phyloP scores from a whole-genome alignment of 768 basidiomycete genomes.

The Xerocomus brunneocitrinus region DNA sequence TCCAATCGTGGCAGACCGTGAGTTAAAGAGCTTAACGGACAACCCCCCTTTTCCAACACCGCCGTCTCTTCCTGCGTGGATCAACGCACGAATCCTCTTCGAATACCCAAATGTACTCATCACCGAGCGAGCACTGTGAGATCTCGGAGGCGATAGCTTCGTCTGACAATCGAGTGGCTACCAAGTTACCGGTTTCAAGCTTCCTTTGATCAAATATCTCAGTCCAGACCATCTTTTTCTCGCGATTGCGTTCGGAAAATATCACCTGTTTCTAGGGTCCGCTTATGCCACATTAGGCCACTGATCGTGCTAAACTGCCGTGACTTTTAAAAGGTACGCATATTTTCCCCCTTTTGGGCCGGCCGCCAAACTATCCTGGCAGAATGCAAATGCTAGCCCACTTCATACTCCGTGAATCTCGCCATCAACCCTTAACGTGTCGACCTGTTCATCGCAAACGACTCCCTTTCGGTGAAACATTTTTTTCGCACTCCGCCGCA shows the following conservation, averaged over 20 bases:
- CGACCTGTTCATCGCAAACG: background rate
- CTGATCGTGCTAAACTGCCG: constrained; percentile 26
- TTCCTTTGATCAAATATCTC: constrained; percentile 26
- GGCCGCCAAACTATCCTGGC: no score
- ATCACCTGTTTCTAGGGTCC: constrained; percentile 32
- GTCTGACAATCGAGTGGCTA: constrained; percentile 32
- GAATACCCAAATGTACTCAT: constrained; percentile 12
- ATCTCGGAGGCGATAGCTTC: constrained; percentile 33
- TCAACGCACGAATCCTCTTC: constrained; percentile 25
- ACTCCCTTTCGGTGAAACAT: constrained; percentile 6
- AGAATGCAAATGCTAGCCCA: constrained; percentile 28
- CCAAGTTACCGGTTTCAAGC: constrained; percentile 27
- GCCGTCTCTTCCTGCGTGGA: constrained; percentile 20
- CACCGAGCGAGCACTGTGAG: constrained; percentile 26
- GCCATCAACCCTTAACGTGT: constrained; percentile 15
- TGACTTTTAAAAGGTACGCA: constrained; percentile 19
- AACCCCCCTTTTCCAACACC: constrained; percentile 27
- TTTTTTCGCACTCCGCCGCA: constrained; percentile 15
- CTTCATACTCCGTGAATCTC: constrained; percentile 20
- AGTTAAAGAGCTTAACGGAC: constrained; percentile 43
- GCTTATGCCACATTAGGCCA: constrained; percentile 22
- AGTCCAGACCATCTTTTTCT: constrained; percentile 25
- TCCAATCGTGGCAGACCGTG: constrained; percentile 30
- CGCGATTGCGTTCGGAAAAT: constrained; percentile 22
- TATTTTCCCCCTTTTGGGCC: constrained; percentile 20